Evolutionary conservation across 805 yeast genomes (phyloP), one percentile per base, ranked within the genome.

Genomic region (Schizosaccharomyces octosporus): DNA sequence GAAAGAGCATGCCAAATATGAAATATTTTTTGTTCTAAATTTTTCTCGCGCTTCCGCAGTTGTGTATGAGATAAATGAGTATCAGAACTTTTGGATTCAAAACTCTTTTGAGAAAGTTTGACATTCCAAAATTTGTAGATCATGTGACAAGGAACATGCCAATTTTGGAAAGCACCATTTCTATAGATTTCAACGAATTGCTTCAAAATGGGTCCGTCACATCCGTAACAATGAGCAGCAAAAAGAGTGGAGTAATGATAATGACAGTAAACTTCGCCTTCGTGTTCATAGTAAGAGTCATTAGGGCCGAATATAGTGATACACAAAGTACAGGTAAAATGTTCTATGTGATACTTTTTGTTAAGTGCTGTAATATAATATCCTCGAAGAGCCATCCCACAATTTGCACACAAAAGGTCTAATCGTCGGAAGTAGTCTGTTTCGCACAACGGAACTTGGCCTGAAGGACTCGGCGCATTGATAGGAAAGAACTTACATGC

Each of bases 71-170:
- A 69, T 24, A 78, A 74, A 45, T 72, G 72, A 17, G 66, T 64
- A 62, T 75, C 73, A n/a, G 19, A 13, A n/a, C 51, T 61, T 41
- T 36, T 61, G 7, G 41, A 9, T 27, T 79, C 74, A 60, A 78
- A 82, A 0, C 84, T 77, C 27, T 39, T 27, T 11, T 11, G 61
- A 24, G 55, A 78, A 27, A 93, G 75, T 62, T 82, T 79, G 24
- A 89, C 95, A 69, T 87, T 88, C 98, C 98, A 93, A 68, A 87
- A 89, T 71, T 89, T 89, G 74, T 85, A 89, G 59, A 93, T 94
- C 88, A 94, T 94, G 69, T 88, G 93, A 74, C 99, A 93, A 70
- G 94, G 97, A 1, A 97, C 97, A 72, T 93, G 99, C 99, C 99
- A 93, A 69, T 87, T 95, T 70, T 89, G 95, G 63, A 85, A 84